These are phyloP conservation scores for Rosa chinensis DNA, from an alignment of 306 rosid genomes.

Conservation along the genomic window DNA sequence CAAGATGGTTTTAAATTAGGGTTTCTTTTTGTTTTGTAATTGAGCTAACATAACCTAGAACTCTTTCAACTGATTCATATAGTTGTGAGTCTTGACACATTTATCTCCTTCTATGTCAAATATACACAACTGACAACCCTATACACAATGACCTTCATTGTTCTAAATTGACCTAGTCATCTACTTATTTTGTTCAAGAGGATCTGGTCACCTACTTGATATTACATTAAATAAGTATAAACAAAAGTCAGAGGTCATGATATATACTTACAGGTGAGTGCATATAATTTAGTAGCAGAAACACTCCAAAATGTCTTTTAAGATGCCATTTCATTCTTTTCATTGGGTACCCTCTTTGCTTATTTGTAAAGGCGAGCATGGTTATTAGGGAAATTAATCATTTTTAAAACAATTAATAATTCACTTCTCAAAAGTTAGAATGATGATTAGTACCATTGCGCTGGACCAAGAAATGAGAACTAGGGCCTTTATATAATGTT, in stretches of 20 bases:
- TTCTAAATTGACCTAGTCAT: neutral
- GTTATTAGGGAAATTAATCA: conserved; percentile 10
- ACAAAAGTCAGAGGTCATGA: neutral
- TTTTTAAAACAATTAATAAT: conserved; percentile 19
- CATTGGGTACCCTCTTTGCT: conserved; percentile 4
- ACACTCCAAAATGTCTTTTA: neutral
- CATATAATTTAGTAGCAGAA: neutral
- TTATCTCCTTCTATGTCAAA: neutral
- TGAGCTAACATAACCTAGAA: neutral
- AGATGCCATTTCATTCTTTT: neutral
- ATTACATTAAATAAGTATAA: neutral
- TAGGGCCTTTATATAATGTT: neutral
- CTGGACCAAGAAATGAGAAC: conserved; percentile 16
- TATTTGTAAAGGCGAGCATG: conserved; percentile 35
- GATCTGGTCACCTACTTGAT: neutral
- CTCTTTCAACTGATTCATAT: neutral
- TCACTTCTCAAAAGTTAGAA: conserved; percentile 11
- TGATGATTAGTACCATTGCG: conserved; percentile 32
- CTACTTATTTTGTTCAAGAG: neutral
- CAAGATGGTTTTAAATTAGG: neutral
- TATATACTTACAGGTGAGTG: neutral
- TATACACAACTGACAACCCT: too few relatives aligned
- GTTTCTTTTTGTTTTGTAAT: neutral
- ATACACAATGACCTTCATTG: neutral
- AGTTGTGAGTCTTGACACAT: neutral